Conservation (phyloP, 2,329 filamentous ascomycete genomes). For the Fusarium proliferatum region DNA sequence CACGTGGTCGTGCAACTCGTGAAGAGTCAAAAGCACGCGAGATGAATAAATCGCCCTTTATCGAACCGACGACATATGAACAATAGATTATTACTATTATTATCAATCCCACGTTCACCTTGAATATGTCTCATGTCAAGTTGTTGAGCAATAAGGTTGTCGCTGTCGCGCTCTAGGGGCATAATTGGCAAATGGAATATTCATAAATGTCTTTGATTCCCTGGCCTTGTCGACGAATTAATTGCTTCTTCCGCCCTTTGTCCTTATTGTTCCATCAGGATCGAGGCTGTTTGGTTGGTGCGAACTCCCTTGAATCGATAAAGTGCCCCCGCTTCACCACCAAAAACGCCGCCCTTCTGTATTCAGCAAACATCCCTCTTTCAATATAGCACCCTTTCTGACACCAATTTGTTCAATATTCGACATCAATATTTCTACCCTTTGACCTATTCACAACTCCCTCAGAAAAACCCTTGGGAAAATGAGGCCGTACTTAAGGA, state of each 20-base stretch:
- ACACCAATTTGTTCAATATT: conserved; percentile 11
- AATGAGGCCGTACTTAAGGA: conserved; percentile 41
- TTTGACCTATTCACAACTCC: conserved; percentile 13
- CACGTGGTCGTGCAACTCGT: not conserved
- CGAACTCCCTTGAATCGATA: conserved; percentile 25
- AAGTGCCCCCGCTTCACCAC: conserved; percentile 25
- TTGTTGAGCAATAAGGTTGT: not conserved
- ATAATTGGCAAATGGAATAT: conserved; percentile 9
- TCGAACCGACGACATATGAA: conserved; percentile 7
- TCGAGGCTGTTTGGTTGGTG: conserved; percentile 13
- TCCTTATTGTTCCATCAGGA: conserved; percentile 14
- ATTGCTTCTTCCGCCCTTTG: conserved; percentile 35
- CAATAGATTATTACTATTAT: not conserved
- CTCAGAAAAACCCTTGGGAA: conserved; percentile 28
- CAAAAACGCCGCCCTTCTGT: conserved; percentile 16
- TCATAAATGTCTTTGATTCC: conserved; percentile 17
- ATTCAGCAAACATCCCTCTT: conserved; percentile 8
- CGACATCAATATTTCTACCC: conserved; percentile 36
- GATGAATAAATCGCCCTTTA: conserved; percentile 11
- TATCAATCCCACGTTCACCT: not conserved
- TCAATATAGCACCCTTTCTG: conserved; percentile 26
- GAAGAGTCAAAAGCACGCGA: conserved; percentile 7
- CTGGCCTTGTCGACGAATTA: conserved; percentile 3
- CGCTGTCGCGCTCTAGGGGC: not conserved
- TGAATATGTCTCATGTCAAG: conserved; percentile 4